Evolutionary conservation across 2,329 filamentous ascomycete genomes (phyloP).

Genomic region (Pseudogymnoascus sp.): DNA sequence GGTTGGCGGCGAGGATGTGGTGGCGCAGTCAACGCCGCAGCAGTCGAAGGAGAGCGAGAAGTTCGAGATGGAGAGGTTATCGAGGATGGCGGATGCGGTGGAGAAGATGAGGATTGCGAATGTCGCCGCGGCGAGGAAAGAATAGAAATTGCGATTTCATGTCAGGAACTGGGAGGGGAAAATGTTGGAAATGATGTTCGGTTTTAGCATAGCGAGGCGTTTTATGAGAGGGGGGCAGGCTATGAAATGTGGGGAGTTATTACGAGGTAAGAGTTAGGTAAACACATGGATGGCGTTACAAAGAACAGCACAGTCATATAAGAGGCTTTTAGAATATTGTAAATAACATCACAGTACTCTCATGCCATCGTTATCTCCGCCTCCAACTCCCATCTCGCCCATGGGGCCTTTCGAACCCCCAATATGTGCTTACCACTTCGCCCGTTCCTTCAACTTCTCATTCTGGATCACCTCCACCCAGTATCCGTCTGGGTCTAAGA

Average conservation of each 20-base stretch:
- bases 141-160: background rate
- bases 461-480: conserved; percentile 77
- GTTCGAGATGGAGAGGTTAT: background rate
- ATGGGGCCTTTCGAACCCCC: background rate
- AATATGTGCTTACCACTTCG: conserved; percentile 10
- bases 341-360: background rate
- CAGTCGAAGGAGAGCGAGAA: background rate
- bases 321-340: conserved; percentile 1
- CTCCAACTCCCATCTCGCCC: background rate
- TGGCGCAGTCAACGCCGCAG: background rate
- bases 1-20: background rate
- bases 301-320: background rate
- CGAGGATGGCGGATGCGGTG: conserved; percentile 8
- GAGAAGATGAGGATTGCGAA: conserved; percentile 7
- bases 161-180: background rate
- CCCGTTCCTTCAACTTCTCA: conserved; percentile 46
- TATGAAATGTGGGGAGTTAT: background rate
- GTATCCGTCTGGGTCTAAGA: conserved; percentile 78
- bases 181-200: conserved; percentile 1
- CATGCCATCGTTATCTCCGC: background rate
- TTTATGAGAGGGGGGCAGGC: background rate
- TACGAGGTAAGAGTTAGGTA: background rate
- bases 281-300: background rate
- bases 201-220: conserved; percentile 5
- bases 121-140: background rate